phyloP scores from a whole-genome alignment of 2,329 filamentous ascomycete genomes.

The Diaporthe sp. region DNA sequence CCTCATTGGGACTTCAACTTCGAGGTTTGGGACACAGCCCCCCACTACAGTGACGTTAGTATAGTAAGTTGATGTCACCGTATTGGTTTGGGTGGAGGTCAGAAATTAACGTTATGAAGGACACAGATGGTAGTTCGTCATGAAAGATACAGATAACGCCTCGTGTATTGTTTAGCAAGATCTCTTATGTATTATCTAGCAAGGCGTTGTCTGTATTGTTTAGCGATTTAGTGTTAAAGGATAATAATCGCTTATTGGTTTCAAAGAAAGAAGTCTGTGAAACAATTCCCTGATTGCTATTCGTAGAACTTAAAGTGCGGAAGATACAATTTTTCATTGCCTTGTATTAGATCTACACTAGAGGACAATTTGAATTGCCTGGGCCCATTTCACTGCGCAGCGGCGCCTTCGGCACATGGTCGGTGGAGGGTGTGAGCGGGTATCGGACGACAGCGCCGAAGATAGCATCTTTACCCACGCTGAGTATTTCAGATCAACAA shows the following conservation, averaged over 20 bases:
- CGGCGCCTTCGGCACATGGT: too few relatives aligned
- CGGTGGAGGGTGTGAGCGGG: too few relatives aligned
- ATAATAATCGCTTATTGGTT: neutral
- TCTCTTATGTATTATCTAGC: neutral
- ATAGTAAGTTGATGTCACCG: neutral
- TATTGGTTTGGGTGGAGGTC: neutral
- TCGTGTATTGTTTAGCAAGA: neutral
- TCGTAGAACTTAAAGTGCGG: too few relatives aligned
- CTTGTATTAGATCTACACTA: too few relatives aligned
- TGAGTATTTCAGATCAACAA: too few relatives aligned
- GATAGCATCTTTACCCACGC: too few relatives aligned
- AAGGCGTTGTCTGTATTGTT: neutral
- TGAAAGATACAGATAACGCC: neutral
- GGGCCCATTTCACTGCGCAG: too few relatives aligned
- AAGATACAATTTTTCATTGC: too few relatives aligned
- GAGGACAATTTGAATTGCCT: too few relatives aligned
- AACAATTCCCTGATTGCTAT: neutral
- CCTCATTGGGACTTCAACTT: neutral
- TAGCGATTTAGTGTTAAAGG: neutral
- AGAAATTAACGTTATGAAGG: neutral
- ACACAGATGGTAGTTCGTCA: neutral
- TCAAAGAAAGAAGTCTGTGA: neutral
- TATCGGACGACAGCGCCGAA: too few relatives aligned
- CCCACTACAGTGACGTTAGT: neutral
- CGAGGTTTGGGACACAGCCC: constrained; percentile 2